phyloP scores from a whole-genome alignment of 1,284 basidiomycete genomes.

The Cutaneotrichosporon arboriforme region DNA sequence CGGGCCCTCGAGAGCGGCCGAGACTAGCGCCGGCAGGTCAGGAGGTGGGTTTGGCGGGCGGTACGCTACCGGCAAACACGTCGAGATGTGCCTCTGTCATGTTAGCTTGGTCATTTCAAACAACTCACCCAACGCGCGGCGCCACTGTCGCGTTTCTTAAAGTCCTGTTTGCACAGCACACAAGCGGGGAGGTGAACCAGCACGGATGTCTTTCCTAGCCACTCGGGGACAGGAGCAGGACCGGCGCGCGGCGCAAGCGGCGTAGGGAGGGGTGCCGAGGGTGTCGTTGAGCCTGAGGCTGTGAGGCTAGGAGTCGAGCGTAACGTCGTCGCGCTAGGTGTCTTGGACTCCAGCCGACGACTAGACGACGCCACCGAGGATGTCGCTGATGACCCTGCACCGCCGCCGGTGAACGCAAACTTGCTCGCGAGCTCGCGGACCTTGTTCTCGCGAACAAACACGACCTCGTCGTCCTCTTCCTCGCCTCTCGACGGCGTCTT shows the following conservation, averaged over 20 bases:
- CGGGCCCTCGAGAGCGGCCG: conserved; percentile 21
- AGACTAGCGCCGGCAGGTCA: conserved; percentile 30
- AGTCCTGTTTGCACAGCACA: conserved; percentile 29
- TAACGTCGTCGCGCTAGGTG: background rate
- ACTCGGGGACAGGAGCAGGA: conserved; percentile 24
- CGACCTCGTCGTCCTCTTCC: conserved; percentile 16
- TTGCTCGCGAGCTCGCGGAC: conserved; percentile 1
- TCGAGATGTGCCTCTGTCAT: conserved; percentile 35
- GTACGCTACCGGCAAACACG: conserved; percentile 35
- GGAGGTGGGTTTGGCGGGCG: conserved; percentile 37
- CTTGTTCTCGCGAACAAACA: conserved; percentile 12
- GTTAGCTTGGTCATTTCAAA: background rate
- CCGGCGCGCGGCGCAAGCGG: background rate
- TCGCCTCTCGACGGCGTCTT: background rate
- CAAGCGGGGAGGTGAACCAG: conserved; percentile 25
- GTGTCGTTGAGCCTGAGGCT: background rate
- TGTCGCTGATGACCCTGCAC: background rate
- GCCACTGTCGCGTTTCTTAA: conserved; percentile 35
- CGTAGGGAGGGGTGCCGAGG: background rate
- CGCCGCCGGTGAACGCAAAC: conserved; percentile 13
- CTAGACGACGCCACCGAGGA: background rate
- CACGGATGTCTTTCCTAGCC: conserved; percentile 31
- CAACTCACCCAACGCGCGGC: conserved; percentile 37
- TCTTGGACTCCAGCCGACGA: no score
- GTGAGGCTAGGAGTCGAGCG: background rate